phyloP scores from a whole-genome alignment of 441 rosid genomes.

The Dalechampia spathulata region DNA sequence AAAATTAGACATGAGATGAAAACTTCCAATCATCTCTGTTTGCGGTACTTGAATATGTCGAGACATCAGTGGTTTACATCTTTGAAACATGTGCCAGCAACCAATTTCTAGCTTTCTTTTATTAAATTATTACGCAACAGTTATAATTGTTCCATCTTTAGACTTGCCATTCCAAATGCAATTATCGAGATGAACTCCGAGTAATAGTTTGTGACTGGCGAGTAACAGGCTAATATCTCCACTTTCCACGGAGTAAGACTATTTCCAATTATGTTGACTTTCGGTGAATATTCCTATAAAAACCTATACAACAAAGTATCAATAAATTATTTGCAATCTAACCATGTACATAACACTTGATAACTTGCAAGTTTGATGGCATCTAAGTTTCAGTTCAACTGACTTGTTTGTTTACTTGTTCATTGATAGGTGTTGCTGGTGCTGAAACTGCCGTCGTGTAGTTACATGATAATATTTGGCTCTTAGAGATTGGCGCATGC shows the following conservation, averaged over 20 bases:
- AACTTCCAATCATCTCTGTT: neutral
- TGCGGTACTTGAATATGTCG: neutral
- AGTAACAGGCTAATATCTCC: neutral
- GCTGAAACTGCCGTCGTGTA: slow-evolving; percentile 4
- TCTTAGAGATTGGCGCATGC: slow-evolving; percentile 11
- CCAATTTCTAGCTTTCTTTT: neutral
- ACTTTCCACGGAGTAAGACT: neutral
- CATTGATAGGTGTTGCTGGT: slow-evolving; percentile 21
- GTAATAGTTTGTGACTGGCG: neutral
- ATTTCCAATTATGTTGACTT: neutral
- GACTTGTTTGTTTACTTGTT: neutral
- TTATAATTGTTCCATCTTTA: neutral
- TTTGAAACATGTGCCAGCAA: neutral
- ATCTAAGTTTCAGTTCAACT: neutral
- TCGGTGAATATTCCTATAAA: neutral
- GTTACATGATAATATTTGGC: slow-evolving; percentile 22
- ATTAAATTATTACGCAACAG: neutral
- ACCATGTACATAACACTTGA: no score
- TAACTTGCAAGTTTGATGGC: no score
- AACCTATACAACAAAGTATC: no score
- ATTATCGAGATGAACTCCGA: neutral
- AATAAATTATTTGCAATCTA: no score
- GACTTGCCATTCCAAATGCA: neutral
- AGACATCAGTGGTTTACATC: neutral
- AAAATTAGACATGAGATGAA: neutral